phyloP scores from a whole-genome alignment of 148 eudicot species.

The Camellia sinensis region DNA sequence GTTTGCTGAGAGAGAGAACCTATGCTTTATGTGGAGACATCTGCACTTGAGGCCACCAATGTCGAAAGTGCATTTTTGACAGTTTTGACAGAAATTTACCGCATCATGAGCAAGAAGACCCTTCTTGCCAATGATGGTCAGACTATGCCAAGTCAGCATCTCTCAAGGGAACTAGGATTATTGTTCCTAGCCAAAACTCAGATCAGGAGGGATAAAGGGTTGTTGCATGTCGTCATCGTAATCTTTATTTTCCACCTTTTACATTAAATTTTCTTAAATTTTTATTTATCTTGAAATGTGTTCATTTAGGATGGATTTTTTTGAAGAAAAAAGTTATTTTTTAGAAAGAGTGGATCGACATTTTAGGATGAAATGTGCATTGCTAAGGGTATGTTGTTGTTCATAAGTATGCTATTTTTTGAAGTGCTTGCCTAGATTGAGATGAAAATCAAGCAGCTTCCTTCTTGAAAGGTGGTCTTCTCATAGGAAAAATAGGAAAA shows the following conservation, averaged over 20 bases:
- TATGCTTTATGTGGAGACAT: conserved; percentile 58
- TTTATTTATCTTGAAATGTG: too few species aligned
- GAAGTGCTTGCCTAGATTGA: not conserved
- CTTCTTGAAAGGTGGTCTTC: not conserved
- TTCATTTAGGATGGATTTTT: too few species aligned
- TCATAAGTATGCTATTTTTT: not conserved
- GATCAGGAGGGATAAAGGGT: too few species aligned
- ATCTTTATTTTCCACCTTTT: too few species aligned
- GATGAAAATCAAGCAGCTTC: not conserved
- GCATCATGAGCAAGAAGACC: conserved; percentile 41
- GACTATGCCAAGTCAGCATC: conserved; percentile 20
- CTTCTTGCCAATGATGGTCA: conserved; percentile 26
- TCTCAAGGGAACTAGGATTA: conserved; percentile 40
- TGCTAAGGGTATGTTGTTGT: not conserved
- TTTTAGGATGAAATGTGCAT: not conserved
- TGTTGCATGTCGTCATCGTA: too few species aligned
- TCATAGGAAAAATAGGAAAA: not conserved
- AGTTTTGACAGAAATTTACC: conserved; percentile 42
- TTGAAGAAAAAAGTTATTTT: too few species aligned
- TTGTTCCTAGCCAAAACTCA: conserved; percentile 26
- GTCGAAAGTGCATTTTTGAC: conserved; percentile 49
- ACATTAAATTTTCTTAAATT: not conserved
- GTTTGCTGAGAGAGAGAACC: conserved; percentile 55
- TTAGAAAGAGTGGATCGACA: too few species aligned
- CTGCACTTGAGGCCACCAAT: conserved; percentile 55